Evolutionary conservation across 257 asterid genomes (phyloP).

Genomic region (Solanum pinnatisectum): DNA sequence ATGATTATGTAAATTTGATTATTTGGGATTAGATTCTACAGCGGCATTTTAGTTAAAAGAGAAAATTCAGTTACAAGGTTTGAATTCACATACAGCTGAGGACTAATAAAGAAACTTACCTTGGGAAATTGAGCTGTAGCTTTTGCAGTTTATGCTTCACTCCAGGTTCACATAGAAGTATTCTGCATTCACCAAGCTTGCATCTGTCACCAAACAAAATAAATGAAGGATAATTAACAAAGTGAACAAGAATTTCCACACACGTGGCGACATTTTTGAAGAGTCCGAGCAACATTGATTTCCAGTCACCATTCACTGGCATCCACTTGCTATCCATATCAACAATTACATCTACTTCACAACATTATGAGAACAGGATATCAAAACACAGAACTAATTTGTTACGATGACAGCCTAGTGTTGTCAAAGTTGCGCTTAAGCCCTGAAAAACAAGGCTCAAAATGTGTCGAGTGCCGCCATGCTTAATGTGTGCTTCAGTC

Average conservation of each 20-base stretch:
- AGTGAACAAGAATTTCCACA: not conserved
- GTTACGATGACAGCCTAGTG: not conserved
- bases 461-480: not conserved
- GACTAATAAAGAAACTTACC: constrained; percentile 31
- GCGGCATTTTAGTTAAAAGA: not conserved
- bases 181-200: constrained; percentile 94
- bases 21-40: not conserved
- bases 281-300: not conserved
- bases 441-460: not conserved
- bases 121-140: constrained; percentile 90
- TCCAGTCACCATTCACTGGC: not conserved
- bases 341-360: not conserved
- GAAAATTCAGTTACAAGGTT: not conserved
- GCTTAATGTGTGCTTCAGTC: not conserved
- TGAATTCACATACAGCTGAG: not conserved
- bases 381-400: not conserved
- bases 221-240: not conserved
- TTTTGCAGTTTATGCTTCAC: constrained; percentile 81
- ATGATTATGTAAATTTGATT: not conserved
- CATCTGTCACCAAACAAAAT: constrained; percentile 41
- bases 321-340: not conserved
- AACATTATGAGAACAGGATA: not conserved
- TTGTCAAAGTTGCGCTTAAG: not conserved
- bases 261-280: not conserved
- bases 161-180: constrained; percentile 69